These are phyloP conservation scores for Exophiala calicioides DNA, from an alignment of 2,329 filamentous ascomycete genomes.

Conservation along the genomic window DNA sequence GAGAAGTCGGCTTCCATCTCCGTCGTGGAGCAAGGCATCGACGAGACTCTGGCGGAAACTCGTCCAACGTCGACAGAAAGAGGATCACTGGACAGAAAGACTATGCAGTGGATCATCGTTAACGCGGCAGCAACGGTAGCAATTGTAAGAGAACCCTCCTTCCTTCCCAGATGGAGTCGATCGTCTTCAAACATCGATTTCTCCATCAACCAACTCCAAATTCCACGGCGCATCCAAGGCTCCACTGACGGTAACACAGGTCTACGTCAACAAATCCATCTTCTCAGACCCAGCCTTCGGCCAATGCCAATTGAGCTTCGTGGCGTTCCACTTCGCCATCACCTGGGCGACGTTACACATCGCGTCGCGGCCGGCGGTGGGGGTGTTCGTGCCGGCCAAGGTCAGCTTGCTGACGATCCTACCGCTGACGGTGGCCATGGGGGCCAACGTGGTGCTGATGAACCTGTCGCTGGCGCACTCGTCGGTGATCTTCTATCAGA, in stretches of 20 bases:
- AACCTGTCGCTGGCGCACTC: slow-evolving; percentile 69
- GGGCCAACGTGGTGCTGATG: slow-evolving; percentile 67
- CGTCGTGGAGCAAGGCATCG: background rate
- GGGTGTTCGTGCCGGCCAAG: slow-evolving; percentile 60
- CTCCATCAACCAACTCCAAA: slow-evolving; percentile 31
- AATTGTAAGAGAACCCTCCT: too few species aligned
- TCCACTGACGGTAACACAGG: slow-evolving; percentile 41
- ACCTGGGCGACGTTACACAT: slow-evolving; percentile 65
- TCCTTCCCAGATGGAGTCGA: too few species aligned
- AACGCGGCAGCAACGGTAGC: slow-evolving; percentile 65
- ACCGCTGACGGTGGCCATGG: slow-evolving; percentile 67
- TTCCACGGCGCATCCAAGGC: background rate
- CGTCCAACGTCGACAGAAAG: background rate
- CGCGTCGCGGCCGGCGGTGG: slow-evolving; percentile 60
- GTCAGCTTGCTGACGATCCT: slow-evolving; percentile 59
- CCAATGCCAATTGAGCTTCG: slow-evolving; percentile 65
- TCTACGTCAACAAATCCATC: slow-evolving; percentile 71
- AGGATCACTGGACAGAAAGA: slow-evolving; percentile 5
- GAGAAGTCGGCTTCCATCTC: background rate
- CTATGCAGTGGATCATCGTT: slow-evolving; percentile 55
- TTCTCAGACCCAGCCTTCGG: slow-evolving; percentile 64
- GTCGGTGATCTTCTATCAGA: slow-evolving; percentile 69
- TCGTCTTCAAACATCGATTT: too few species aligned
- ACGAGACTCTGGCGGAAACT: background rate
- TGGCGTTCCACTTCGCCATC: slow-evolving; percentile 67